Base-by-base conservation (phyloP, 805 yeast species). In the Metschnikowia drakensbergensis region DNA sequence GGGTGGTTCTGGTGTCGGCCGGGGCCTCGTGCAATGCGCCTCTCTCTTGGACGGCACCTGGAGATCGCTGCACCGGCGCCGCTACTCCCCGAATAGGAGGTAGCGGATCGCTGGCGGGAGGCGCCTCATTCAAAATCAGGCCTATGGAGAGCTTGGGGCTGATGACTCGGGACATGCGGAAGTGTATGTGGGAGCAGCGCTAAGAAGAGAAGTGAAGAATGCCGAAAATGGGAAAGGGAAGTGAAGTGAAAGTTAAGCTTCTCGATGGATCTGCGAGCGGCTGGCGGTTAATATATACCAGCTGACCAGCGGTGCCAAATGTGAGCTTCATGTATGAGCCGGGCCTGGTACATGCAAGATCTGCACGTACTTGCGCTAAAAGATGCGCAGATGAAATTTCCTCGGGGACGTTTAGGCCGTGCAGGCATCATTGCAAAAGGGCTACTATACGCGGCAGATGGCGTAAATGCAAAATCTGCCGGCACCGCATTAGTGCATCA, bases 121-220 rank as follows among this genome's bases (percentile, higher is more conserved):
- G 43, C 25, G 41, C 44, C 10, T 37, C 51, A 17, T 51, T 51
- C 28, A 51, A 41, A 9, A 51, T 45, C 54, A 51, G 50, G 32
- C 50, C 35, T 9, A 51, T 49, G 11, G 52, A 36, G 28, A 45
- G 42, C 39, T 36, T 49, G 32, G 50, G 50, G 32, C 51, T 45
- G 33, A 40, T 47, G 34, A 32, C 38, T 33, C 26, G 25, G 28
- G 45, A 33, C 45, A 42, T 42, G 17, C 17, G 1, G 17, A 1
- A n/a, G 42, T 8, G 41, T 37, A 9, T 23, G 7, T 7, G 17
- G 29, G 11, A 22, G 29, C 29, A 28, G 25, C 29, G 13, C 8
- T 11, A 13, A 17, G 23, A 17, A 10, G 11, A 17, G 3, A 17
- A 17, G 10, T 29, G 27, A 30, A 22, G 26, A 13, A 29, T 8